Base-by-base conservation (phyloP, 768 basidiomycete species). In the Leccinum aurantiacum region DNA sequence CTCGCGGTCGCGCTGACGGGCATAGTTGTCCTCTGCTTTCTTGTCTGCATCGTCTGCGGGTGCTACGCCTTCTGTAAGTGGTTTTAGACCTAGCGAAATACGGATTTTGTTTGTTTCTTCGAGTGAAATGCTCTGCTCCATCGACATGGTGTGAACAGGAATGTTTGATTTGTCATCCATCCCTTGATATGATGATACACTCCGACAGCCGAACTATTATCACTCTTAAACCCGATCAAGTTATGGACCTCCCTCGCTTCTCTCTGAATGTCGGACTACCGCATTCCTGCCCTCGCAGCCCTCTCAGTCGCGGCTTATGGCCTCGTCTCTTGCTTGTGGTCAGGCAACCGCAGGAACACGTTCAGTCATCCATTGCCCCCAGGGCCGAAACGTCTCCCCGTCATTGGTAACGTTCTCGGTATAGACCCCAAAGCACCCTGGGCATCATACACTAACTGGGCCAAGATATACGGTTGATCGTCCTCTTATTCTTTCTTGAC, bases 51-150 rank as follows among this genome's bases (percentile, higher is more conserved):
- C 84, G 70, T 86, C 80, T n/a, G 80, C 82, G 8, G 89, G 84
- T 15, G 78, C 83, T 46, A 82, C 79, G 66, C 93, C 91, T 66
- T 94, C 95, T 17, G 88, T 90, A 58, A 98, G 83, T 46, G 97
- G 95, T 72, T 95, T 93, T 60, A 99, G 87, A 64, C 97, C 97
- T 41, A 97, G 83, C 5, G 89, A 90, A 60, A 96, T 85, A 77
- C 97, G 93, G 74, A 97, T 91, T 77, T 91, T 95, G 82, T 95
- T 95, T 38, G 94, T 95, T 80, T 95, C 93, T 70, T 95, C 93
- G 70, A 96, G 84, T 69, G 90, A 91, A 71, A 96, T 90, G 65
- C 90, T 88, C 75, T 91, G 86, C 79, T 93, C 89, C 89, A 91
- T 87, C 17, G 87, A 82, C 80, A 83, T 84, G 60, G 63, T 76